Conservation (phyloP, 768 basidiomycete genomes). For the Lactarius quietus region DNA sequence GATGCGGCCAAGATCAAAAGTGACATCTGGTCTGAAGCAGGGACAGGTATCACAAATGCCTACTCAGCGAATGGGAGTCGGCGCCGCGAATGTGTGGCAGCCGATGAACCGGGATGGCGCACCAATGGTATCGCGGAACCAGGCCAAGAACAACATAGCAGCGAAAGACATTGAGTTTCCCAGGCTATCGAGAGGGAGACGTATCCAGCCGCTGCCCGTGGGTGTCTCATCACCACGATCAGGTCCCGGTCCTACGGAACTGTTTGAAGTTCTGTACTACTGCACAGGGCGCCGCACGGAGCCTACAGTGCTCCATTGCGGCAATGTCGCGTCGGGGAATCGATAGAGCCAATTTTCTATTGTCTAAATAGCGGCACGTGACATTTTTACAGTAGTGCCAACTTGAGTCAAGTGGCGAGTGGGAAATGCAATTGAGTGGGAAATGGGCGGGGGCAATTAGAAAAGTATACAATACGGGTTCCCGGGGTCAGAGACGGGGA, state of each 20-base stretch:
- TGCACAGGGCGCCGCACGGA: neutral
- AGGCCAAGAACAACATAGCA: neutral
- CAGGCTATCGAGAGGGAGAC: conserved; percentile 4
- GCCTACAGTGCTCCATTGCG: neutral
- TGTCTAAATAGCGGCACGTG: neutral
- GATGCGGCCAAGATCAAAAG: conserved; percentile 6
- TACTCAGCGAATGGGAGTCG: neutral
- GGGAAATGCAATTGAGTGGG: too few relatives aligned
- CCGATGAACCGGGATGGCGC: neutral
- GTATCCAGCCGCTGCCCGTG: conserved; percentile 6
- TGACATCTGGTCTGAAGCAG: conserved; percentile 4
- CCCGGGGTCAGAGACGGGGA: neutral
- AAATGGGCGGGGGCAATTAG: conserved; percentile 1
- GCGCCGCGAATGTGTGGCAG: neutral
- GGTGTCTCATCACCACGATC: conserved; percentile 10
- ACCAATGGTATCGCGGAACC: neutral
- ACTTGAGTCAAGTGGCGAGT: neutral
- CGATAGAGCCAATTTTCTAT: neutral
- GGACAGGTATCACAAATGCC: neutral
- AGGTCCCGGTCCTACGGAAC: neutral
- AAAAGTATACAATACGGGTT: conserved; percentile 5
- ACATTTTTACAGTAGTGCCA: too few relatives aligned
- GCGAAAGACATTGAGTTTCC: neutral
- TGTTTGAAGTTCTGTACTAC: neutral
- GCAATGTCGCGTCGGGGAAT: neutral